Base-by-base conservation (phyloP, 1,139 yeast genomes). In the Arxiozyma bovina region DNA sequence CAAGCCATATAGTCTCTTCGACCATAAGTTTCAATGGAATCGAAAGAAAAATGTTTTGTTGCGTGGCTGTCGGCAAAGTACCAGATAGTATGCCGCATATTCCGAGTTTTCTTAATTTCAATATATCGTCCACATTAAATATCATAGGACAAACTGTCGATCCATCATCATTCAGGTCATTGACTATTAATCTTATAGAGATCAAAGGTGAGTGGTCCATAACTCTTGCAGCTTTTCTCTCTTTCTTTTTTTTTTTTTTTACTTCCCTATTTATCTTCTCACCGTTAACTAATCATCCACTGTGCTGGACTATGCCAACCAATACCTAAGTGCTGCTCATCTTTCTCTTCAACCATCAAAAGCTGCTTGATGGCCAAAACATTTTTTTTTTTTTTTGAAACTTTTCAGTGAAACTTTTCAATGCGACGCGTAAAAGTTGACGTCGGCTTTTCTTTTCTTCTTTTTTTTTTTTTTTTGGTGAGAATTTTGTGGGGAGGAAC, bases 21-120 rank as follows among this genome's bases (percentile, higher is more conserved):
- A 80, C 70, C 72, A 82, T 78, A 49, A 93, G 73, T 62, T 82
- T 81, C 52, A 91, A 71, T 0, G 99, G 99, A 4, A 91, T 73
- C 0, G 96, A 95, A 53, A 88, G 74, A 64, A 91, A 86, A 45
- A 85, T 75, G 65, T 89, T 91, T 64, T 93, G 99, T 68, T 93
- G 99, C 1, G 98, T 95, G 22, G 91, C 90, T 50, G 82, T 78
- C 0, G 96, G 87, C 43, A 93, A 71, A 0, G 96, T 85, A 0
- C 99, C 99, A 1, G 81, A 73, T 21, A 93, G 74, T 1, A 85
- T 81, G 0, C 99, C 99, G 45, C 83, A 75, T 0, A 93, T 77
- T 45, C 79, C 77, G 48, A 75, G 70, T 23, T 72, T 75, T 25
- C 98, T 74, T 38, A 90, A 73, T 18, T 57, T 57, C 60, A 76